Evolutionary conservation across 2,329 filamentous ascomycete species (phyloP), one percentile per base, ranked within the genome.

Genomic region (Phialophora macrospora): DNA sequence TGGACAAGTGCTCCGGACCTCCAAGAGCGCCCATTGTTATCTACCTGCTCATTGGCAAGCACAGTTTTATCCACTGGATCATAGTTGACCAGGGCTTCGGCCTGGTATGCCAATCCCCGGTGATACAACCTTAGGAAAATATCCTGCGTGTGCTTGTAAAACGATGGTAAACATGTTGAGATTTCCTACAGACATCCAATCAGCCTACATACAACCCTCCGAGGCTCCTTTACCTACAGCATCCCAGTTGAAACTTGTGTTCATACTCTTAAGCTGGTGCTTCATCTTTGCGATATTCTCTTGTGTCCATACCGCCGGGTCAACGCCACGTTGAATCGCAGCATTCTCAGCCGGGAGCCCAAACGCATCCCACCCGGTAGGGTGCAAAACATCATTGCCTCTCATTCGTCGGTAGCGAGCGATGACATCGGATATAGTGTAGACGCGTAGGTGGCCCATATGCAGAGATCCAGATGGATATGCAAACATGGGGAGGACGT

Each of bases 321-420:
- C 86, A 66, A 94, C 84, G 12, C 91, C 91, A 68, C 90, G 83
- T 78, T 96, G 91, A 64, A 96, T 90, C 8, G 93, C 93, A 20
- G 93, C 93, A 79, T 97, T 97, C 77, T 97, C 93, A 51, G 93
- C 93, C 11, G 93, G 93, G 63, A 97, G 80, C 1, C 93, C 93
- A 79, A 97, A 96, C 4, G 92, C 91, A 81, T 97, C 93, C 92
- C 93, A 97, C 11, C 93, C 93, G 85, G 96, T 96, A n/a, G 93
- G 92, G 69, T 96, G 86, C 60, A 96, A 78, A 34, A 96, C 91
- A 62, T 90, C 80, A 71, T 87, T 83, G 17, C 92, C 92, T 71
- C 88, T 87, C 79, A 96, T 87, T 28, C 84, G 85, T 72, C 88
- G 87, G 74, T 89, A 96, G 61, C 93, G 86, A 14, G 92, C 88